Evolutionary conservation across 2,329 filamentous ascomycete genomes (phyloP).

Genomic region (Kalaharituber pfeilii): DNA sequence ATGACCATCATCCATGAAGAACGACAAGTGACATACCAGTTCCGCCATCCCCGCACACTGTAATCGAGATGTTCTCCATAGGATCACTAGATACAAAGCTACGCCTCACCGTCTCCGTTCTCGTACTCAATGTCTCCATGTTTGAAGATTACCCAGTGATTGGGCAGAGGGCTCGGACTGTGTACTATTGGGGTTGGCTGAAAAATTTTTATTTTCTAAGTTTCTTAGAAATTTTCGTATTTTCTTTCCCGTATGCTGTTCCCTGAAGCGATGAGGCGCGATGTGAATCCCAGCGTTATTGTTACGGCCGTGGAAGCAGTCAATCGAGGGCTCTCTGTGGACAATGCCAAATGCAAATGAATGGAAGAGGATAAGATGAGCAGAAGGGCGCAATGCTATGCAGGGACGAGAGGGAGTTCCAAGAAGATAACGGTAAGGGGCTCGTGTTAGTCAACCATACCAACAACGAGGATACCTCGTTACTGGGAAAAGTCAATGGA

Average conservation of each 20-base stretch:
- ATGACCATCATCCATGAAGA: no score
- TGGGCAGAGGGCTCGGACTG: no score
- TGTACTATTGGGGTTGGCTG: no score
- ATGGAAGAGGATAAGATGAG: neutral
- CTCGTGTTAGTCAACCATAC: neutral
- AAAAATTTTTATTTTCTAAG: no score
- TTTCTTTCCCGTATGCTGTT: neutral
- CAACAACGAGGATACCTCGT: neutral
- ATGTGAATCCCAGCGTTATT: neutral
- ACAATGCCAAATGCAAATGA: neutral
- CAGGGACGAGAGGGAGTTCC: neutral
- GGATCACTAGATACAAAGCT: neutral
- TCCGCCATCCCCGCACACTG: slow-evolving; percentile 72
- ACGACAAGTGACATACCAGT: slow-evolving; percentile 29
- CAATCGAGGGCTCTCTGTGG: neutral
- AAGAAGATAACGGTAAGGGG: neutral
- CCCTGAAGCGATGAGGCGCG: neutral
- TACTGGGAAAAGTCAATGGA: no score
- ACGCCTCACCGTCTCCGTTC: neutral
- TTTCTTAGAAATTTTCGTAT: no score
- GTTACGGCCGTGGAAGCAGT: neutral
- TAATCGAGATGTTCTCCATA: slow-evolving; percentile 35
- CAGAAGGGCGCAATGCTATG: neutral
- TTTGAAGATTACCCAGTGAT: no score
- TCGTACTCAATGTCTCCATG: neutral